Conservation (phyloP, 306 rosid species). For the Rosa rugosa region DNA sequence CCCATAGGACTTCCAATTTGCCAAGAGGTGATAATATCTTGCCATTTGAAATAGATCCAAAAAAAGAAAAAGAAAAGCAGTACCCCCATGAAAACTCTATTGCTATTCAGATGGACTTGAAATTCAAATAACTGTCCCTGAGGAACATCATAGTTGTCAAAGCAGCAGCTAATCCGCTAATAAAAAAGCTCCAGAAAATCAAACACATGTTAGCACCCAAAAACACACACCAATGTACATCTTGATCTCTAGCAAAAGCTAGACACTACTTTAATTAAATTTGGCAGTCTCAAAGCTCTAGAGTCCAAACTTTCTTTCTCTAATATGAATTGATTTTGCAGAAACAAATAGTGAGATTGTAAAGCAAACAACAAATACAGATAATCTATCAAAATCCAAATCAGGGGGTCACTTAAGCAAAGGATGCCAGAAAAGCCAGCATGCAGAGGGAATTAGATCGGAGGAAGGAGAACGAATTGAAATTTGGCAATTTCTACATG, state of each 20-base stretch:
- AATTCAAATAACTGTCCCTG: not conserved
- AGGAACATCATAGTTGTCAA: not conserved
- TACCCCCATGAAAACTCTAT: not conserved
- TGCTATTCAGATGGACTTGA: not conserved
- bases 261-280: not conserved
- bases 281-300: too few relatives aligned
- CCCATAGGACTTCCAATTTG: not conserved
- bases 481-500: not conserved
- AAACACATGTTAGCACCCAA: not conserved
- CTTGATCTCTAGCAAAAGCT: not conserved
- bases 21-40: not conserved
- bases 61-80: not conserved
- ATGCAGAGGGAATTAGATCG: too few relatives aligned
- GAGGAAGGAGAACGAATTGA: too few relatives aligned
- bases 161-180: not conserved
- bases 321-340: too few relatives aligned
- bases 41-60: not conserved
- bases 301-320: too few relatives aligned
- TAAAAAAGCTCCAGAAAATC: not conserved
- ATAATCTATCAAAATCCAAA: too few relatives aligned
- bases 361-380: too few relatives aligned
- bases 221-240: not conserved
- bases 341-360: too few relatives aligned
- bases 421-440: too few relatives aligned
- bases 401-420: too few relatives aligned